Conservation (phyloP, 257 asterid species). For the Catharanthus roseus region DNA sequence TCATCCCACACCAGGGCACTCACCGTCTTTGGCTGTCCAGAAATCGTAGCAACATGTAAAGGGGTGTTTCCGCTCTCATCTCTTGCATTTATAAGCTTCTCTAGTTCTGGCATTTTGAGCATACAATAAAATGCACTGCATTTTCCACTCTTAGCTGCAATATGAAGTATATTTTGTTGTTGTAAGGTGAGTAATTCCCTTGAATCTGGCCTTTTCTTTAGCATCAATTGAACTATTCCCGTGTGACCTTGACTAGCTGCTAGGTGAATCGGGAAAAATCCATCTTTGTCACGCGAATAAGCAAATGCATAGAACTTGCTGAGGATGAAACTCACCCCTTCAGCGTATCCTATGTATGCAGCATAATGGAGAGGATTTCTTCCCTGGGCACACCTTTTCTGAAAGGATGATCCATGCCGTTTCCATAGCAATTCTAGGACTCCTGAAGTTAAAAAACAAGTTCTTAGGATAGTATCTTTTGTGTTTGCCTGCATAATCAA, state of each 20-base stretch:
- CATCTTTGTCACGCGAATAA: constrained; percentile 9
- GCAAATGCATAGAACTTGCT: constrained; percentile 6
- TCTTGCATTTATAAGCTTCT: constrained; percentile 38
- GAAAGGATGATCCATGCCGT: background rate
- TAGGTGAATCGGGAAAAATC: constrained; percentile 8
- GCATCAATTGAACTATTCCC: constrained; percentile 19
- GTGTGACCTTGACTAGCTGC: constrained; percentile 8
- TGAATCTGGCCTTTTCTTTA: constrained; percentile 41
- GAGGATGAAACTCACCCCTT: constrained; percentile 13
- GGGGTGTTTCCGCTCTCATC: constrained; percentile 53
- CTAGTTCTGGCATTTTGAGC: constrained; percentile 41
- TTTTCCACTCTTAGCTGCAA: constrained; percentile 45
- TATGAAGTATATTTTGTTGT: constrained; percentile 40
- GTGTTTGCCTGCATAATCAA: background rate
- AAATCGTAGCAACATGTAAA: constrained; percentile 41
- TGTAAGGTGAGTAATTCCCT: constrained; percentile 37
- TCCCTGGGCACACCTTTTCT: background rate
- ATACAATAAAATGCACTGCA: constrained; percentile 25
- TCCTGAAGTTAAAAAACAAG: constrained; percentile 2
- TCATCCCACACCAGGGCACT: constrained; percentile 28
- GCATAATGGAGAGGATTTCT: constrained; percentile 18
- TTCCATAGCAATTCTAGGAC: constrained; percentile 13
- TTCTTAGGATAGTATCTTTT: no score
- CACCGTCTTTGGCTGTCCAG: constrained; percentile 39
- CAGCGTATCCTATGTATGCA: constrained; percentile 7